Evolutionary conservation across 2,329 filamentous ascomycete species (phyloP).

Genomic region (Nemania sp.): DNA sequence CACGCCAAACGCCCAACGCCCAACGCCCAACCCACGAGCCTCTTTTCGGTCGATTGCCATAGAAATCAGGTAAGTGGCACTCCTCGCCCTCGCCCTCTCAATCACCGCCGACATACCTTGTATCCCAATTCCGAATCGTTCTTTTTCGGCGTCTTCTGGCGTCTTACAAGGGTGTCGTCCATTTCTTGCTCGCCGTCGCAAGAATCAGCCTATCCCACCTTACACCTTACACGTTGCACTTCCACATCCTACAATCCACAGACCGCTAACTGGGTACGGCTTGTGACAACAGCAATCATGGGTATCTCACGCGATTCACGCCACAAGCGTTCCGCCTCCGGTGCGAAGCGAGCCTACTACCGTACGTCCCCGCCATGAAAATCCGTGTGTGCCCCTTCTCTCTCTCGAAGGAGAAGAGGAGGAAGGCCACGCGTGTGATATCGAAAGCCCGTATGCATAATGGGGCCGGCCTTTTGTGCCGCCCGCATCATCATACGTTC

Average conservation of each 20-base stretch:
- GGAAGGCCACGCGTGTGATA: slow-evolving; percentile 24
- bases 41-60: slow-evolving; percentile 36
- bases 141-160: background rate
- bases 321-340: slow-evolving; percentile 99
- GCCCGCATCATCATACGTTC: slow-evolving; percentile 64
- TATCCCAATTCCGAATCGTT: slow-evolving; percentile 15
- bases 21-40: slow-evolving; percentile 32
- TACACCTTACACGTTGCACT: background rate
- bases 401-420: slow-evolving; percentile 26
- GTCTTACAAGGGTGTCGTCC: background rate
- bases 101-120: background rate
- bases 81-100: background rate
- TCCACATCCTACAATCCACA: background rate
- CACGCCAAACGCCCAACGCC: slow-evolving; percentile 32
- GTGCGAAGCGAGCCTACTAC: slow-evolving; percentile 96
- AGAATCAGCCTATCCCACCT: slow-evolving; percentile 3
- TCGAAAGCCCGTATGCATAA: slow-evolving; percentile 70
- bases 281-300: slow-evolving; percentile 79
- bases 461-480: slow-evolving; percentile 34
- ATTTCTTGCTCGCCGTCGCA: background rate
- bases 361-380: slow-evolving; percentile 60
- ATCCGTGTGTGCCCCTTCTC: slow-evolving; percentile 27
- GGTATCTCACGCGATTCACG: slow-evolving; percentile 99
- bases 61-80: slow-evolving; percentile 39
- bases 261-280: slow-evolving; percentile 33